These are phyloP conservation scores for Rhynchosporium agropyri DNA, from an alignment of 2,329 filamentous ascomycete genomes.

Conservation along the genomic window DNA sequence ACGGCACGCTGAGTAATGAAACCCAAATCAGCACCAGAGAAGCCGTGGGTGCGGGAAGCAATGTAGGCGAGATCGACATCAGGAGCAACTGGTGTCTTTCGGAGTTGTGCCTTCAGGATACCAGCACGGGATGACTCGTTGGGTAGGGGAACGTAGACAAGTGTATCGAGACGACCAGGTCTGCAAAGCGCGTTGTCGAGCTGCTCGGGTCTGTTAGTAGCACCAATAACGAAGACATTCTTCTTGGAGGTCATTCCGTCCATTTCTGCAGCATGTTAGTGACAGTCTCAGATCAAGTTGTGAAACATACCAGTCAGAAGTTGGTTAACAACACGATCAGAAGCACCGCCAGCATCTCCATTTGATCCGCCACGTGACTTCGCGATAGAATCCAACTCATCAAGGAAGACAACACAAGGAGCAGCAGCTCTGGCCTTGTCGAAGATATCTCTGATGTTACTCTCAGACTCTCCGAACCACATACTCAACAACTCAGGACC, in stretches of 20 bases:
- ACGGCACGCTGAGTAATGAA: slow-evolving; percentile 99
- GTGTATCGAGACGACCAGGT: slow-evolving; percentile 96
- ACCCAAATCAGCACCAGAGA: slow-evolving; percentile 98
- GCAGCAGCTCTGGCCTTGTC: slow-evolving; percentile 98
- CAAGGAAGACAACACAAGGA: slow-evolving; percentile 97
- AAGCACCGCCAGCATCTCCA: slow-evolving; percentile 95
- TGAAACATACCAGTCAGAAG: slow-evolving; percentile 81
- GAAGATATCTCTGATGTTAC: slow-evolving; percentile 99
- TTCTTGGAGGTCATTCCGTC: slow-evolving; percentile 99
- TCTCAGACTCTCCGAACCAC: slow-evolving; percentile 99
- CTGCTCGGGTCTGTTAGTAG: slow-evolving; percentile 98
- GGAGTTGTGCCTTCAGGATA: slow-evolving; percentile 93
- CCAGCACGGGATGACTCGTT: slow-evolving; percentile 86
- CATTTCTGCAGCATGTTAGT: slow-evolving; percentile 73
- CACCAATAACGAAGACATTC: slow-evolving; percentile 99
- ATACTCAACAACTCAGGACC: slow-evolving; percentile 97
- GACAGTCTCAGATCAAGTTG: slow-evolving; percentile 21
- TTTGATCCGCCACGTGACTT: slow-evolving; percentile 98
- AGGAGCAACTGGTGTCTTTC: slow-evolving; percentile 89
- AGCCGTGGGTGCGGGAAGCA: slow-evolving; percentile 95
- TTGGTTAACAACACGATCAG: slow-evolving; percentile 99
- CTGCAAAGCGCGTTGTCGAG: slow-evolving; percentile 97
- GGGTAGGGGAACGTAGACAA: slow-evolving; percentile 96
- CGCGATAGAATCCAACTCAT: slow-evolving; percentile 98
- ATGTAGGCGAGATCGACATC: slow-evolving; percentile 93